Conservation (phyloP, 202 grass and related monocot species). For the Digitaria exilis region DNA sequence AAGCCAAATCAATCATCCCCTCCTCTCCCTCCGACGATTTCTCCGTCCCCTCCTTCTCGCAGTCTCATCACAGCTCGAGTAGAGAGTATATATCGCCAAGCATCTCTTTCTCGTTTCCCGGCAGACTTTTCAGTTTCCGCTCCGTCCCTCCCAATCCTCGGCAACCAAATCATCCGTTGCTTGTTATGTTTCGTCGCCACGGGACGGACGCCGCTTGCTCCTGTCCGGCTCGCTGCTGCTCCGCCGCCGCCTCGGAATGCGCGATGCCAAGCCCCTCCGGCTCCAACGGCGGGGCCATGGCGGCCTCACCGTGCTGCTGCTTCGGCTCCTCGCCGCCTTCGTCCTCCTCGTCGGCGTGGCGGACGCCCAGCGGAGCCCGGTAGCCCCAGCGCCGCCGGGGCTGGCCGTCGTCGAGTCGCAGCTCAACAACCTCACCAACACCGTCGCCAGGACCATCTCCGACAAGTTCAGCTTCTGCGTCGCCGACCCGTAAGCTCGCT, state of each 20-base stretch:
- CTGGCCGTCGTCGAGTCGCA: background rate
- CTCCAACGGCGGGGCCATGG: background rate
- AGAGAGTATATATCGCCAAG: background rate
- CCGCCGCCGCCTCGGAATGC: conserved; percentile 31
- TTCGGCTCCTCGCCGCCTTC: background rate
- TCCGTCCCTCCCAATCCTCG: background rate
- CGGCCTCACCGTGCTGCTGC: background rate
- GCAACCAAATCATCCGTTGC: no score
- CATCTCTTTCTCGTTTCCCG: background rate
- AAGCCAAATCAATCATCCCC: background rate
- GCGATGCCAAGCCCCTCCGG: conserved; percentile 2
- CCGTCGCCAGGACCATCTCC: conserved; percentile 45
- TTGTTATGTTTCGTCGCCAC: no score
- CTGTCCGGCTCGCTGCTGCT: background rate
- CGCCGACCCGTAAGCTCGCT: conserved; percentile 46
- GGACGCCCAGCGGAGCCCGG: conserved; percentile 4
- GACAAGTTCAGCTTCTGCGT: conserved; percentile 61
- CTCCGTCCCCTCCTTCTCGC: background rate
- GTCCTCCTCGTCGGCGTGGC: background rate
- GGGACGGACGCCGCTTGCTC: no score
- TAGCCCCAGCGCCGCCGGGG: background rate
- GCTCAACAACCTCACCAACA: conserved; percentile 43
- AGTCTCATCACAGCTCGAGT: background rate
- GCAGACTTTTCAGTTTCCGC: background rate
- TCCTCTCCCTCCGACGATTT: background rate